Evolutionary conservation across 2,329 filamentous ascomycete species (phyloP), one percentile per base, ranked within the genome.

Genomic region (Erysiphe pulchra): DNA sequence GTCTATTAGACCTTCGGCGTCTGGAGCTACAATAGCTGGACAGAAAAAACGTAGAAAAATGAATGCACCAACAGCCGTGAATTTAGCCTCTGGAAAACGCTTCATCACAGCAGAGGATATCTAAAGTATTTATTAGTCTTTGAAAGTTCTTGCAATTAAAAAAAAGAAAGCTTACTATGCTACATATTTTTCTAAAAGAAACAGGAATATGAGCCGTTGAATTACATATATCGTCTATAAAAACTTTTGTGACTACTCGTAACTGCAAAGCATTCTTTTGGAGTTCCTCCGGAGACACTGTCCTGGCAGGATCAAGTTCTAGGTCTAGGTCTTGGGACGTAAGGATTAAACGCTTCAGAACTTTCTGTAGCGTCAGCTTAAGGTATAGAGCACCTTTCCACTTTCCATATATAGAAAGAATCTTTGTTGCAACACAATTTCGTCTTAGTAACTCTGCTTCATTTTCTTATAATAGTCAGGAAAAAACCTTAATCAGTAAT

Each of bases 11-110:
- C 74, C 74, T 54, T 80, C 77, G 1, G 67, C 69, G 55, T 80
- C 75, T 0, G 76, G 76, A 1, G 77, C 74, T 14, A 80, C 76
- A 46, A 80, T 80, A 24, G 76, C 76, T 8, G 76, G 77, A 51
- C 76, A 80, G 55, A 80, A 80, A 61, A 80, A 80, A 9, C 76
- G 69, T 20, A 80, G 64, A 54, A 80, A 80, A 47, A 80, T 73
- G 54, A 80, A 80, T 0, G 76, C 75, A 1, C 76, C 76, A 13
- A 80, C 75, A 3, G 76, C 76, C 0, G 75, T 80, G 54, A 79
- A 80, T 57, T 79, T 80, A 6, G 76, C 75, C 48, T 80, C 75
- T 0, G 71, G 73, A 52, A 80, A 80, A 31, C 71, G 67, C 28
- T 65, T 65, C 54, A 73, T 67, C 1, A 80, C 75, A n/a, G 73